Evolutionary conservation across 129 eudicot species (phyloP).

Genomic region (Saussurea involucrata): DNA sequence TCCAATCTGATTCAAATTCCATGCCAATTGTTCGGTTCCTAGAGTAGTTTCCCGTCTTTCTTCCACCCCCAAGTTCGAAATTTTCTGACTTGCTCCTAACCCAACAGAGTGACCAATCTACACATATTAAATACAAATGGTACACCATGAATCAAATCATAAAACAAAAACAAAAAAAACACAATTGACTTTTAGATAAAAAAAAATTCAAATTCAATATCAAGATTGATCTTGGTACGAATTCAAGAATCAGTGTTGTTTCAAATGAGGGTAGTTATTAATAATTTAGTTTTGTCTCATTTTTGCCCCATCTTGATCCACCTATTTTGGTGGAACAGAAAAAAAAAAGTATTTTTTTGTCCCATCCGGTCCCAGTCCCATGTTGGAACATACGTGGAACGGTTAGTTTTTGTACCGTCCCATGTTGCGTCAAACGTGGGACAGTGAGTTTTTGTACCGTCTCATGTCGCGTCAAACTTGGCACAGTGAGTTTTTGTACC

Average conservation of each 20-base stretch:
- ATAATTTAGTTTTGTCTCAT: not conserved
- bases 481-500: too few species aligned
- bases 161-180: not conserved
- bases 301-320: not conserved
- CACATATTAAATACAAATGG: not conserved
- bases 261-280: not conserved
- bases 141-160: not conserved
- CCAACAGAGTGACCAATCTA: conserved; percentile 48
- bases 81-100: conserved; percentile 37
- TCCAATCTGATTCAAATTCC: conserved; percentile 72
- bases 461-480: too few species aligned
- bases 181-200: conserved; percentile 7
- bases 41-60: conserved; percentile 22
- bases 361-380: not conserved
- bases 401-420: not conserved
- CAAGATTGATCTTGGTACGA: not conserved
- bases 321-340: not conserved
- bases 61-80: conserved; percentile 19
- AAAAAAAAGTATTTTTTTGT: too few species aligned
- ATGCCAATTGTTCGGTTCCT: conserved; percentile 51
- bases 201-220: conserved; percentile 14
- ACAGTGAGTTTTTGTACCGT: not conserved
- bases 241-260: not conserved
- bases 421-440: not conserved
- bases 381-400: not conserved